Evolutionary conservation across 352 stramenopile genomes (phyloP), one percentile per base, ranked within the genome.

Genomic region (Phytophthora boehmeriae): DNA sequence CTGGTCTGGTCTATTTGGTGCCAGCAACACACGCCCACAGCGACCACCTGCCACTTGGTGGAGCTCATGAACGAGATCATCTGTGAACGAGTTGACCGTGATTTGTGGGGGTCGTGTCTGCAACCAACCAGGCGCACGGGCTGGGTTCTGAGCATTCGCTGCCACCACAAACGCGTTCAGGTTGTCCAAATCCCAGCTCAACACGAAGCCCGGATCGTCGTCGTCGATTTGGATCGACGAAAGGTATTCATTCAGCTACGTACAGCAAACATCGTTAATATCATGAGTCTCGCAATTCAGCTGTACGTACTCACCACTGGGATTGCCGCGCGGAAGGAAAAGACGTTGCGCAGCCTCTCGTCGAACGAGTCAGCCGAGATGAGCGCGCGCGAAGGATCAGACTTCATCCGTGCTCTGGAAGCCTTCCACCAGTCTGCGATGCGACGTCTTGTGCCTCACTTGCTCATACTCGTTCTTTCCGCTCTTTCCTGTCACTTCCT

Each of bases 301-400:
- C 17, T 22, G 20, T 46, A 45, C 44, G 51, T 30, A 66, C 55
- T 71, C 39, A 71, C 63, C 55, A 63, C 45, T 59, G 63, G 43
- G 51, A 56, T 63, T 71, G 63, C 63, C 28, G 8, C 49, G 36
- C 56, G 46, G 22, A 58, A 35, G 44, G 63, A 62, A 55, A 66
- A 61, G 5, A 62, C 54, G 38, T 71, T 30, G n/a, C 44, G 41
- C 54, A 64, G 41, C 44, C 62, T 71, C 62, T 50, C 51, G 47
- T 71, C 50, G 53, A 71, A 66, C 23, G 36, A 61, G 0, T 54
- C 55, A 51, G 22, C 58, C 53, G 64, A 59, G 46, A 28, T 58
- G 55, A 27, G 43, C 56, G 45, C 57, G 16, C 36, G 58, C n/a
- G 54, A 59, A 43, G 39, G 19, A 28, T 48, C 36, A 59, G 54